Base-by-base conservation (phyloP, 257 asterid genomes). In the Jasminum sambac region DNA sequence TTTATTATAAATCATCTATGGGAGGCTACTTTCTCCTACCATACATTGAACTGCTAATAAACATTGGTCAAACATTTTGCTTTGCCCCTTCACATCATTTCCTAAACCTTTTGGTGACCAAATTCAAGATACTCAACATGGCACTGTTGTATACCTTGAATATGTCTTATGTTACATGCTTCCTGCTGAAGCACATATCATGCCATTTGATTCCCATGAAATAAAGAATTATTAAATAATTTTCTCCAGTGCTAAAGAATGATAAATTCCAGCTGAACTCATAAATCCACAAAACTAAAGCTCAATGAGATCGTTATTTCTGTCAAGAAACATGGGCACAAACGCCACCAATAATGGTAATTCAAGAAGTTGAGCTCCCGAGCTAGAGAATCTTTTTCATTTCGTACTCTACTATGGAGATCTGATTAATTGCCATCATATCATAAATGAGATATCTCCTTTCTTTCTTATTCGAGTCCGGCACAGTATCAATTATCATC, bases 371-470 rank as follows among this genome's bases (percentile, higher is more conserved):
- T 30, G 40, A 34, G 70, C 68, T 14, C 42, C 64, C 57, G 41
- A 11, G 26, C 40, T 39, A 66, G 46, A 41, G 50, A 42, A 30
- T 63, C 34, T 36, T 36, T 64, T 74, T 57, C 59, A 71, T 23
- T 48, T 42, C 74, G 52, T 88, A 95, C 98, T 95, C 99, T 57
- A 86, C 84, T 24, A 95, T 78, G 72, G 97, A 84, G 46, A 80
- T 72, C 11, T 87, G 87, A 80, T 91, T 91, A 69, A 88, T 39
- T 73, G 92, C 95, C 97, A 95, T 95, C 98, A 95, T 87, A 77
- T 91, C 99, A 86, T 95, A 95, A 72, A 95, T 94, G 19, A 95
- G 89, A 76, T 95, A 95, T 86, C 99, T 90, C 76, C 98, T 88
- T 81, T 88, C 95, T 74, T 86, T 89, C 83, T 88, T 87, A 14